Conservation (phyloP, 1,284 basidiomycete genomes). For the Inonotus hispidus region DNA sequence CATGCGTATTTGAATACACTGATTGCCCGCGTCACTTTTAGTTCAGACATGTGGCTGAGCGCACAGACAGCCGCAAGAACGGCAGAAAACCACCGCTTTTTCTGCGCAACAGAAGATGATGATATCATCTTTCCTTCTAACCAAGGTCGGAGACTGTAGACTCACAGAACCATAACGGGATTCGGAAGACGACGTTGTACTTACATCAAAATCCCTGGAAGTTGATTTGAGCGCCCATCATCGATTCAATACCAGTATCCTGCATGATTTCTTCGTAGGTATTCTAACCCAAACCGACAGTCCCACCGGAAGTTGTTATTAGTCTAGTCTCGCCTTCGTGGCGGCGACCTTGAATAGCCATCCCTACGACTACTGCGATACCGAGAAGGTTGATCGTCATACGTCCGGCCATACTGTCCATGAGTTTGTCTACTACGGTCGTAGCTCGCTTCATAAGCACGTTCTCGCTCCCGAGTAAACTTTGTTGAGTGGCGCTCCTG, state of each 20-base stretch:
- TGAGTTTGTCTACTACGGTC: slow-evolving; percentile 6
- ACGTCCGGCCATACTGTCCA: neutral
- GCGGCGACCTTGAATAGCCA: slow-evolving; percentile 1
- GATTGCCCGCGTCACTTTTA: neutral
- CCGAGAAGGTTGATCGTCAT: slow-evolving; percentile 3
- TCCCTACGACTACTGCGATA: neutral
- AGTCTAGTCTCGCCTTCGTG: neutral
- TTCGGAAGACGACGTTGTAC: neutral
- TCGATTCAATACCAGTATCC: neutral
- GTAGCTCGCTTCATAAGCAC: slow-evolving; percentile 2
- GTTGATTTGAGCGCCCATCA: neutral
- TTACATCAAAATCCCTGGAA: neutral
- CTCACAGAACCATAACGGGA: neutral
- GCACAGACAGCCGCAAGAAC: neutral
- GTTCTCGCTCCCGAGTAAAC: slow-evolving; percentile 3
- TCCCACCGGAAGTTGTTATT: neutral
- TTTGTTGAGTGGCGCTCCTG: neutral
- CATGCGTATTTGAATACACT: too few species aligned
- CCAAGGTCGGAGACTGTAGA: neutral
- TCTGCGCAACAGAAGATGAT: neutral
- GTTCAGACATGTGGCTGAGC: neutral
- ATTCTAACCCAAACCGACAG: neutral
- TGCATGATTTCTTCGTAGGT: neutral
- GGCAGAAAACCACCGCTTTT: neutral
- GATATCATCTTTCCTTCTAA: neutral